Conservation (phyloP, 257 asterid species). For the Solanum raphanifolium region DNA sequence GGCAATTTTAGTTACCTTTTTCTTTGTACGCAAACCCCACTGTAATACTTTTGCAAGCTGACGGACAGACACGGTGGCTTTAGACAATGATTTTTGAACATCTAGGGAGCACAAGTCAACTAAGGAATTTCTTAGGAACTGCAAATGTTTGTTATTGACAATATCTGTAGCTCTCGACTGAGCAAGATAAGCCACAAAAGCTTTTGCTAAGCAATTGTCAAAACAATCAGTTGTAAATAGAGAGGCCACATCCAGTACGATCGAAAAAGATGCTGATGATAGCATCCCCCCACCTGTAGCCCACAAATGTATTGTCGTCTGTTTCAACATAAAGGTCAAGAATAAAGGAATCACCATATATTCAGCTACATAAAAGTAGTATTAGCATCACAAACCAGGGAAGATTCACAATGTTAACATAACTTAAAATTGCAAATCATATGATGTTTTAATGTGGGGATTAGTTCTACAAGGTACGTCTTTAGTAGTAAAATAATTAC, state of each 20-base stretch:
- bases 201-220: conserved; percentile 59
- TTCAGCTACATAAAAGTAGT: not conserved
- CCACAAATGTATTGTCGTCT: conserved; percentile 85
- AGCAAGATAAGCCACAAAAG: conserved; percentile 46
- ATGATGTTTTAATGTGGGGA: not conserved
- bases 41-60: conserved; percentile 60
- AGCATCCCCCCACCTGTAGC: conserved; percentile 61
- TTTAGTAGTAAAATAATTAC: not conserved
- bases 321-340: conserved; percentile 17
- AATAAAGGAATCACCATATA: not conserved
- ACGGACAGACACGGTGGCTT: conserved; percentile 53
- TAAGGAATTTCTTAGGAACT: conserved; percentile 57
- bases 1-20: conserved; percentile 41
- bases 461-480: not conserved
- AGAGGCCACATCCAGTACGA: conserved; percentile 46
- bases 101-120: conserved; percentile 68
- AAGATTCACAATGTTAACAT: not conserved
- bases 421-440: not conserved
- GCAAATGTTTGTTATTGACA: conserved; percentile 44
- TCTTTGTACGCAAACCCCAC: conserved; percentile 55
- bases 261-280: conserved; percentile 59
- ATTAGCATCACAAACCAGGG: not conserved
- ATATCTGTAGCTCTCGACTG: conserved; percentile 55
- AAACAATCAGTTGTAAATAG: conserved; percentile 36
- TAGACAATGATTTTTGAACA: conserved; percentile 53